These are phyloP conservation scores for Gossypium bickii DNA, from an alignment of 345 rosid genomes.

Conservation along the genomic window DNA sequence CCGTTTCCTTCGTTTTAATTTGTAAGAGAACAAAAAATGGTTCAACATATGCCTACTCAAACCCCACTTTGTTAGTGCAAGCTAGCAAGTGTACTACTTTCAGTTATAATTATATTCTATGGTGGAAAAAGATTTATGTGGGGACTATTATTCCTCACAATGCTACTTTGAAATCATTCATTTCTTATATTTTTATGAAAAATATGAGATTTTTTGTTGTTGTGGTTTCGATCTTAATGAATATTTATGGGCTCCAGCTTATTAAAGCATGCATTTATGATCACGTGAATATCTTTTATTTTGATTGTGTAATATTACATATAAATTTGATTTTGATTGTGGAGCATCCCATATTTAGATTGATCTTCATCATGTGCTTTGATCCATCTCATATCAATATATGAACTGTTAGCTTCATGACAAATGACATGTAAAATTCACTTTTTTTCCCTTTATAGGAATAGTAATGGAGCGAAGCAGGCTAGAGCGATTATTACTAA, in stretches of 20 bases:
- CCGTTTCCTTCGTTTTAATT: slow-evolving; percentile 20
- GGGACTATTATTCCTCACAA: slow-evolving; percentile 47
- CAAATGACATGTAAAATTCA: not conserved
- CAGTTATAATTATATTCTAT: slow-evolving; percentile 34
- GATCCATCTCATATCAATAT: not conserved
- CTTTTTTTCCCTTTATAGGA: not conserved
- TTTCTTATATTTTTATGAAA: not conserved
- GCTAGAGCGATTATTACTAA: too few relatives aligned
- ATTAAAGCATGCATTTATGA: not conserved
- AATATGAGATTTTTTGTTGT: not conserved
- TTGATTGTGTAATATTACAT: not conserved
- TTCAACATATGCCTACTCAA: slow-evolving; percentile 18
- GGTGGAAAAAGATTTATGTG: slow-evolving; percentile 34
- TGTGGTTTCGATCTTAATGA: not conserved
- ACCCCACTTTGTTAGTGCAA: slow-evolving; percentile 37
- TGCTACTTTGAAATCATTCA: slow-evolving; percentile 22
- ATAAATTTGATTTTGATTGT: not conserved
- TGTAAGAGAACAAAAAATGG: slow-evolving; percentile 26
- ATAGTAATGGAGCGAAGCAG: too few relatives aligned
- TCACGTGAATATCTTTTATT: not conserved
- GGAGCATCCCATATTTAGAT: not conserved
- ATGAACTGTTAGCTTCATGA: not conserved
- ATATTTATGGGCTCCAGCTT: not conserved
- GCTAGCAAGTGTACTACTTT: slow-evolving; percentile 21
- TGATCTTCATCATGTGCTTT: slow-evolving; percentile 2